Evolutionary conservation across 192 early-diverging fungal genomes (phyloP).

Genomic region (Mortierella antarctica): DNA sequence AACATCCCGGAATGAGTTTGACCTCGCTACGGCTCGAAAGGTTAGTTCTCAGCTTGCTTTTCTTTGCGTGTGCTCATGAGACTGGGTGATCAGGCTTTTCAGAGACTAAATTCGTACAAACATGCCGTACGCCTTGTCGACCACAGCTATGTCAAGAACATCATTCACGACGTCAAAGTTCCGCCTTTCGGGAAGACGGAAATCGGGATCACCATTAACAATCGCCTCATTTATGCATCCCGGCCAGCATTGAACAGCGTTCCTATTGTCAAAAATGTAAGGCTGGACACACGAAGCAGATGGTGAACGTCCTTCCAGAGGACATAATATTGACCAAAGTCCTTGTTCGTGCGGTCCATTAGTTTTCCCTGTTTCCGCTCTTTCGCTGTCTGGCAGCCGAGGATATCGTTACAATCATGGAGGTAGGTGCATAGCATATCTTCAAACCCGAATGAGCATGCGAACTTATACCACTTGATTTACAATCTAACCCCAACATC

Average conservation of each 20-base stretch:
- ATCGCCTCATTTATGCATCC: constrained; percentile 71
- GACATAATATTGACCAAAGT: neutral
- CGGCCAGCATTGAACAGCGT: constrained; percentile 81
- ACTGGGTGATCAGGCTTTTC: neutral
- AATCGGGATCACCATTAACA: constrained; percentile 72
- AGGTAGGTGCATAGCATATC: constrained; percentile 50
- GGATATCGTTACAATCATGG: constrained; percentile 76
- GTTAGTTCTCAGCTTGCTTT: constrained; percentile 29
- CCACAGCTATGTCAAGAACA: constrained; percentile 67
- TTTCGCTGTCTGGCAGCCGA: constrained; percentile 75
- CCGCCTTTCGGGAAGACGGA: constrained; percentile 85
- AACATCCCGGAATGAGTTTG: constrained; percentile 43
- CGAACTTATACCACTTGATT: too few relatives aligned
- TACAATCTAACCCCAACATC: too few relatives aligned
- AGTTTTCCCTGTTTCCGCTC: constrained; percentile 83
- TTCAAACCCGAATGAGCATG: too few relatives aligned
- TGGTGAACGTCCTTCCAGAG: neutral
- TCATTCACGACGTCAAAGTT: constrained; percentile 77
- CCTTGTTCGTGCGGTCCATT: neutral
- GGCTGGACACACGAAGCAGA: neutral
- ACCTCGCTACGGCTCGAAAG: constrained; percentile 65
- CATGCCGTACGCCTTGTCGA: neutral
- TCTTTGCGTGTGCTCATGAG: neutral
- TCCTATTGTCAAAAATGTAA: constrained; percentile 80
- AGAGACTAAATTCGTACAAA: too few relatives aligned